A percentile compares a stretch with the other conserved stretches of the same genome.
phyloP scores from a whole-genome alignment of 2,329 filamentous ascomycete species.

The Colletotrichum nymphaeae region DNA sequence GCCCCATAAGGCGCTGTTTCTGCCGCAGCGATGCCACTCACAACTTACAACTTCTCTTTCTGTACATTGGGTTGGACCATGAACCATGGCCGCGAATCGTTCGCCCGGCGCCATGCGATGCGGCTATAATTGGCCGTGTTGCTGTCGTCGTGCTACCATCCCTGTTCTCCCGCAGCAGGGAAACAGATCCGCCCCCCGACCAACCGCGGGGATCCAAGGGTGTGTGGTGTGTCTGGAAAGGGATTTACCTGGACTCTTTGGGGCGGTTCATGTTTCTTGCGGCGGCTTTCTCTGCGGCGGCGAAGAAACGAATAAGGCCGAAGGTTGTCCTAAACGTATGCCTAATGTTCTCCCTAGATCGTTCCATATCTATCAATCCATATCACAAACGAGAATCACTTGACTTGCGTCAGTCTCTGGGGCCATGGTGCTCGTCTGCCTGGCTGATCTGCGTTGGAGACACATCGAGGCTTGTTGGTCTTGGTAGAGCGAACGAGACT shows the following conservation, averaged over 20 bases:
- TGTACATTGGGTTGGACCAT: background rate
- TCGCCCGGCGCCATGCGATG: background rate
- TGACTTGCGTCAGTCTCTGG: background rate
- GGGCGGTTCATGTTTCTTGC: background rate
- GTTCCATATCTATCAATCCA: background rate
- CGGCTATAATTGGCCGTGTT: slow-evolving; percentile 24
- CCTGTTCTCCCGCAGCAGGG: slow-evolving; percentile 13
- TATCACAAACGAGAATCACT: background rate
- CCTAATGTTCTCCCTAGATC: background rate
- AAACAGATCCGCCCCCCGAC: background rate
- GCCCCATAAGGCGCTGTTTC: background rate
- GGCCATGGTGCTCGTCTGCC: background rate
- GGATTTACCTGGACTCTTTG: background rate
- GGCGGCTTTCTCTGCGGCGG: background rate
- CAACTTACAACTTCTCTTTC: background rate
- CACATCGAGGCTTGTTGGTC: background rate
- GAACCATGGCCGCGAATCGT: background rate
- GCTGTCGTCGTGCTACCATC: background rate
- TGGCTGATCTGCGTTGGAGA: background rate
- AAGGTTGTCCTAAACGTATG: background rate
- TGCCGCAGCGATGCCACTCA: slow-evolving; percentile 6
- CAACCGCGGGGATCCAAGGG: background rate
- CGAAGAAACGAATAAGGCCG: background rate
- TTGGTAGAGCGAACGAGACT: background rate
- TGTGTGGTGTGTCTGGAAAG: background rate